Percentiles rank a stretch among this genome's conserved stretches.
Evolutionary conservation across 345 rosid genomes (phyloP).

Genomic region (Gossypium bickii): DNA sequence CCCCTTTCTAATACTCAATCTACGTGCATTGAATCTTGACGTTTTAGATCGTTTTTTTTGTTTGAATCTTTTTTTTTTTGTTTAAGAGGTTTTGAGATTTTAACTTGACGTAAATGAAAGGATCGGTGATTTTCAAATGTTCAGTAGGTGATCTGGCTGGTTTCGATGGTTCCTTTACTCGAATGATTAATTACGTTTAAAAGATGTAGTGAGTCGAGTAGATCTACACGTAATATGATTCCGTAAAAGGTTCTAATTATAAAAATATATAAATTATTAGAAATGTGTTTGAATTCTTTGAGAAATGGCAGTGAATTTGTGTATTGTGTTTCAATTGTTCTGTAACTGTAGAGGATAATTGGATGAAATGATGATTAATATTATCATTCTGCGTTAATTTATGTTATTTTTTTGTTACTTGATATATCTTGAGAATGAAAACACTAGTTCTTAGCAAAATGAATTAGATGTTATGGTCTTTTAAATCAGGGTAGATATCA

Average conservation of each 20-base stretch:
- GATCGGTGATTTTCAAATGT: neutral
- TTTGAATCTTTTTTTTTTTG: neutral
- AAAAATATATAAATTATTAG: neutral
- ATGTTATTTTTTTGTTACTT: neutral
- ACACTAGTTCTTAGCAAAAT: neutral
- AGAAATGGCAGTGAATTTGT: neutral
- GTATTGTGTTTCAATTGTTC: neutral
- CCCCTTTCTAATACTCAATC: neutral
- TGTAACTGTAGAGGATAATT: neutral
- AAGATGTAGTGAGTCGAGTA: neutral
- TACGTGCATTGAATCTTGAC: neutral
- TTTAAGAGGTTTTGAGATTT: neutral
- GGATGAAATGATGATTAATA: neutral
- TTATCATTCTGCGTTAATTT: neutral
- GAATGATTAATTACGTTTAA: neutral
- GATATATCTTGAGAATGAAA: neutral
- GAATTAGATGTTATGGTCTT: too few relatives aligned
- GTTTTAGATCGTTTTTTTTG: conserved; percentile 10
- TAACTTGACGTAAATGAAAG: neutral
- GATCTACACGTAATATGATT: conserved; percentile 20
- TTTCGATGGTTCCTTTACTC: neutral
- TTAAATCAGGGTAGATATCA: too few relatives aligned
- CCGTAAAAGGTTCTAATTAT: neutral
- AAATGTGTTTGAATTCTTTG: conserved; percentile 1
- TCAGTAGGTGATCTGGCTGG: conserved; percentile 16